These are phyloP conservation scores for Heritiera littoralis DNA, from an alignment of 345 rosid genomes.

Conservation along the genomic window DNA sequence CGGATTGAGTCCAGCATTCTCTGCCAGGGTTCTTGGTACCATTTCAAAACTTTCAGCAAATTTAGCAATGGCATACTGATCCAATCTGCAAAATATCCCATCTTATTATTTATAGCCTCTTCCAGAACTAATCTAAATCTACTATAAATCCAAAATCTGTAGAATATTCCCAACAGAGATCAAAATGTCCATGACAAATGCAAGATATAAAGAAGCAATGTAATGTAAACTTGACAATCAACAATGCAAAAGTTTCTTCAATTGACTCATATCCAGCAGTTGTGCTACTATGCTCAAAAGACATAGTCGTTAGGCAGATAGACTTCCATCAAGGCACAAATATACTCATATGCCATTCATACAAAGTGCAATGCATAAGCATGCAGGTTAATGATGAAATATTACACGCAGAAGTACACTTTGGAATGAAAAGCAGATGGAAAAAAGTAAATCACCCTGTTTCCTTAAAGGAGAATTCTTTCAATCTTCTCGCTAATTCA, in stretches of 20 bases:
- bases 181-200: background rate
- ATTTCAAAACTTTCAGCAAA: constrained; percentile 98
- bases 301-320: background rate
- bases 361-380: background rate
- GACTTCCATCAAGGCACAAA: background rate
- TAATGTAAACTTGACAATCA: background rate
- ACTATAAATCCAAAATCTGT: background rate
- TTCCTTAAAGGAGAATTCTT: constrained; percentile 88
- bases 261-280: background rate
- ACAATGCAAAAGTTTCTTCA: background rate
- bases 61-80: constrained; percentile 91
- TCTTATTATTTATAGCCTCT: background rate
- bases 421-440: background rate
- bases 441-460: constrained; percentile 60
- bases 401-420: background rate
- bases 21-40: constrained; percentile 87
- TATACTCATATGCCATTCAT: background rate
- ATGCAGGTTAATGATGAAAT: background rate
- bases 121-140: background rate
- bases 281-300: background rate
- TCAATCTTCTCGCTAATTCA: constrained; percentile 89
- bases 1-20: constrained; percentile 95
- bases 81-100: constrained; percentile 62
- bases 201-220: background rate
- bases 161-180: background rate